Base-by-base conservation (phyloP, 345 rosid genomes). In the Camelina hispida region DNA sequence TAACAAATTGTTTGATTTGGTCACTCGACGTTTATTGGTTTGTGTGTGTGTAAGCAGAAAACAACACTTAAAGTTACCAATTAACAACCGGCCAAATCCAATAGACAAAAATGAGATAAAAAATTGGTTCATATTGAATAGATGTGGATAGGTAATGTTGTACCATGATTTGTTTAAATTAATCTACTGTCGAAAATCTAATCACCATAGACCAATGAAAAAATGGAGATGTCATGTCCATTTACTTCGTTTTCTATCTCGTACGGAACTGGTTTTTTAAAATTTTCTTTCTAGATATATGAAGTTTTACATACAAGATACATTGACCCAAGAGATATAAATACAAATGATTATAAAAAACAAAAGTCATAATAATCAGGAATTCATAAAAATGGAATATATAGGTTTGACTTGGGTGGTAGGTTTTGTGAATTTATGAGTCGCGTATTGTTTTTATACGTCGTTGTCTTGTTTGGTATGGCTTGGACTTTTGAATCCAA, bases 321-420 rank as follows among this genome's bases (percentile, higher is more conserved):
- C 32, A 32, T 64, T 55, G 77, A 74, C 61, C 12, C 17, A 58
- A 37, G 44, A 38, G 4, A 30, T 32, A 74, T 66, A 59, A 66
- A 58, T 48, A 48, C 42, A 74, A 57, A 57, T 51, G 38, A 68
- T 65, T 28, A 9, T 34, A 1, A 7, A 35, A 70, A n/a, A n/a
- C n/a, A n/a, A n/a, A 70, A 46, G 74, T 61, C 74, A 60, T 68
- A 61, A 60, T 68, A 61, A 69, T 20, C 50, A 51, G 1, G 69
- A 61, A 69, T 42, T 23, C 38, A 62, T 48, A 14, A 30, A 43
- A 47, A 18, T 6, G n/a, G 8, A 68, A 52, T 40, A 52, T 40
- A 68, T 40, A 75, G 50, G 64, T 62, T 61, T 76, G 79, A 76
- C 79, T 68, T 50, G 47, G 74, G 56, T 51, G 79, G 55, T 75